Conservation (phyloP, 148 eudicot genomes). For the Diospyros lotus region DNA sequence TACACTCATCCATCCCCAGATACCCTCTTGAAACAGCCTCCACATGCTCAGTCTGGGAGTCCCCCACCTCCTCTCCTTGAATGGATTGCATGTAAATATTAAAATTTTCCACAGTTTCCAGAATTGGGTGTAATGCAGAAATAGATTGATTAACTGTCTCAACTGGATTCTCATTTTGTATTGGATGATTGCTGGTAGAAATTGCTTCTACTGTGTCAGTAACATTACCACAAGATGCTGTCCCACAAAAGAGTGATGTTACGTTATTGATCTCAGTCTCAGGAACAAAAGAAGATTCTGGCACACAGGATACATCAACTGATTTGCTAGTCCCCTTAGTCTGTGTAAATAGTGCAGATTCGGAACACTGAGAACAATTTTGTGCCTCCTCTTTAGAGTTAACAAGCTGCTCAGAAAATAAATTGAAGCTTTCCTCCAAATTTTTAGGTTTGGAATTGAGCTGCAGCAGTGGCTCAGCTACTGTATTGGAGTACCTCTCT, state of each 20-base stretch:
- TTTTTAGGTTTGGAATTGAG: conserved; percentile 17
- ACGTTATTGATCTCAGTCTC: conserved; percentile 64
- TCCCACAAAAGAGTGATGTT: conserved; percentile 28
- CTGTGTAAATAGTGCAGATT: conserved; percentile 24
- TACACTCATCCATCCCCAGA: conserved; percentile 85
- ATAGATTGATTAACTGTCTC: conserved; percentile 19
- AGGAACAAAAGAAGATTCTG: conserved; percentile 85
- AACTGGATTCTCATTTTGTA: conserved; percentile 29
- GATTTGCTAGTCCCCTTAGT: conserved; percentile 40
- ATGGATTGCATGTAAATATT: conserved; percentile 19
- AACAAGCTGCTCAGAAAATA: conserved; percentile 17
- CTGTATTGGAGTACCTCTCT: conserved; percentile 18
- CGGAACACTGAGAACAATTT: conserved; percentile 28
- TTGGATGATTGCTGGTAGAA: conserved; percentile 15
- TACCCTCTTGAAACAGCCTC: conserved; percentile 46
- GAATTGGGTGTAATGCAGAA: conserved; percentile 17
- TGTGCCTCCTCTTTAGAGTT: conserved; percentile 18
- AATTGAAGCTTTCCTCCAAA: conserved; percentile 21
- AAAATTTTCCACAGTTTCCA: conserved; percentile 20
- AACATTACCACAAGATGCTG: conserved; percentile 23
- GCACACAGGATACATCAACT: conserved; percentile 56
- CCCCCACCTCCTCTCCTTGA: conserved; percentile 53
- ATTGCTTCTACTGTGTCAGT: conserved; percentile 14
- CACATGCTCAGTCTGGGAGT: conserved; percentile 42
- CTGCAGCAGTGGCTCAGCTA: conserved; percentile 1